phyloP scores from a whole-genome alignment of 164 flowering plant species.

The Euptelea pleiosperma region DNA sequence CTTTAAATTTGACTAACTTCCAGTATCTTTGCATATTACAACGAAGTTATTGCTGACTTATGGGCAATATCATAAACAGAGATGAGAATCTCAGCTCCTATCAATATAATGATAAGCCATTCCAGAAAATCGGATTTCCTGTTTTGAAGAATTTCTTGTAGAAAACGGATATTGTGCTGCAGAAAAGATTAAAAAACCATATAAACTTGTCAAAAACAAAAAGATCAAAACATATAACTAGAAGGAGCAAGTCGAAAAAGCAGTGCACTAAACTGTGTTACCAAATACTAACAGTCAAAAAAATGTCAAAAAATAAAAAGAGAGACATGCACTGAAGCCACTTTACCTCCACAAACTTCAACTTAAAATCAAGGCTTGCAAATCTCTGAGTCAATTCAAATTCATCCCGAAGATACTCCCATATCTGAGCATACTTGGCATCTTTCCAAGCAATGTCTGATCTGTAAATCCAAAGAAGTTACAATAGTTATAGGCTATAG shows the following conservation, averaged over 20 bases:
- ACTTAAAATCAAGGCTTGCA: slow-evolving; percentile 86
- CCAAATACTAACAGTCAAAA: neutral
- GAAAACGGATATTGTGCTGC: slow-evolving; percentile 93
- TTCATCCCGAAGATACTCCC: slow-evolving; percentile 93
- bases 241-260: neutral
- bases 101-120: slow-evolving; percentile 82
- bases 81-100: slow-evolving; percentile 73
- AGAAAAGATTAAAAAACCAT: no score
- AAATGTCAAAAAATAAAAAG: neutral
- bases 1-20: slow-evolving; percentile 2
- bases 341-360: slow-evolving; percentile 93
- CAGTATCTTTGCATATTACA: slow-evolving; percentile 17
- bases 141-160: slow-evolving; percentile 88
- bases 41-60: slow-evolving; percentile 40
- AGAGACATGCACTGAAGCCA: neutral
- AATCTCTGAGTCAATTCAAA: slow-evolving; percentile 93
- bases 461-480: slow-evolving; percentile 37
- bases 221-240: slow-evolving; percentile 12
- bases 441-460: slow-evolving; percentile 96
- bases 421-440: slow-evolving; percentile 93
- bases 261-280: neutral
- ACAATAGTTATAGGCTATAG: neutral
- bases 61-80: slow-evolving; percentile 67
- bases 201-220: no score
- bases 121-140: slow-evolving; percentile 91